Base-by-base conservation (phyloP, 208 protist species). In the Acanthamoeba culbertsoni region DNA sequence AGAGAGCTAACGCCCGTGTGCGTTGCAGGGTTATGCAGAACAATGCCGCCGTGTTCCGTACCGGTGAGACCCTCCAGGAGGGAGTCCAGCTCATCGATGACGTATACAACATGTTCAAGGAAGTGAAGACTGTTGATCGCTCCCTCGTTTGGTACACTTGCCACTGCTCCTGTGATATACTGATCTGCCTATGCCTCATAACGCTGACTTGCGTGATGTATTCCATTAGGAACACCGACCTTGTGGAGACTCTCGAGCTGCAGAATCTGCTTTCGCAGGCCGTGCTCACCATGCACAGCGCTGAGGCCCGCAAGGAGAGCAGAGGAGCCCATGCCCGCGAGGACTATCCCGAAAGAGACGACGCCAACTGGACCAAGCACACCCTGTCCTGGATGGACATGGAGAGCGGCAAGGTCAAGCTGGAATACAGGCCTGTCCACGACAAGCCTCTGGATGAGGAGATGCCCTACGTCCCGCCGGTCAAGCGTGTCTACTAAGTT, bases 281-380 rank as follows among this genome's bases (percentile, higher is more conserved):
- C 77, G 95, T 98, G 48, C 95, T 99, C 92, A 99, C 99, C 46
- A 97, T 97, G 94, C 63, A 97, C 73, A 94, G 97, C 42, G 99
- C 98, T 40, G 97, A 99, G 93, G 98, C 97, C 59, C 98, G 99
- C 93, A 99, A 98, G 95, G 99, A 99, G 97, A 98, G 96, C 86
- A 98, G 99, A 91, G 99, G 99, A 71, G 99, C 99, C 16, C 99
- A 99, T 95, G 98, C 99, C 7, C 98, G 99, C 86, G 99, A 99
- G 93, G 99, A 99, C 96, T 99, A 96, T 95, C 97, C 96, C 1
- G 92, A 88, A 10, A 97, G 98, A 73, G 98, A 99, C 94, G 99
- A 99, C 95, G 97, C 97, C 86, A 98, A 99, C 94, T 99, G 99
- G 99, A 99, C 99, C 98, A 99, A 99, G 97, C 99, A 99, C 97